Conservation (phyloP, 2,329 filamentous ascomycete species). For the Talaromyces verruculosus region DNA sequence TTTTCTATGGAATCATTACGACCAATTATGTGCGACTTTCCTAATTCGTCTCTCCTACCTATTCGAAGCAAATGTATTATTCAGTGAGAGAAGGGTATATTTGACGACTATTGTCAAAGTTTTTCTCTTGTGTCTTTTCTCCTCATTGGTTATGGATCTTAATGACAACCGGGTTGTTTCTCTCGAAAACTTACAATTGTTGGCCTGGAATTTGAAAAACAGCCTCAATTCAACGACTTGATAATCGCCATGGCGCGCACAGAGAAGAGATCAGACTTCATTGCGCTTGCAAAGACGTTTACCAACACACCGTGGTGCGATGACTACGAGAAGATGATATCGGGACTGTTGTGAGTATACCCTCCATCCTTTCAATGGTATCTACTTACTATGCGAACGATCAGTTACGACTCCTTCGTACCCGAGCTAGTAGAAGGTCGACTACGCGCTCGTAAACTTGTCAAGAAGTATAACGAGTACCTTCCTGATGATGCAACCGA, state of each 20-base stretch:
- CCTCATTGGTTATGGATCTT: background rate
- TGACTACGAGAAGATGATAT: slow-evolving; percentile 20
- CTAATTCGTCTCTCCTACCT: background rate
- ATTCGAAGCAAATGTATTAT: background rate
- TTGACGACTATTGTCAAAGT: background rate
- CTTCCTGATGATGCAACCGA: slow-evolving; percentile 15
- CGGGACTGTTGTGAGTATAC: slow-evolving; percentile 13
- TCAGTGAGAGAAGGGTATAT: background rate
- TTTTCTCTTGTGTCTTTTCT: background rate
- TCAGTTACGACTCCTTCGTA: slow-evolving; percentile 16
- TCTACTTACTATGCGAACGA: background rate
- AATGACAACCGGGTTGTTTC: background rate
- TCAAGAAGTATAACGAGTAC: slow-evolving; percentile 18
- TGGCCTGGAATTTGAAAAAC: background rate
- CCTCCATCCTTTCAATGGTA: background rate
- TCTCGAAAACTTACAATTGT: background rate
- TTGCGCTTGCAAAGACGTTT: slow-evolving; percentile 10
- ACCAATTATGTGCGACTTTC: background rate
- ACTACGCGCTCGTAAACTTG: slow-evolving; percentile 11
- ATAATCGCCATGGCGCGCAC: slow-evolving; percentile 8
- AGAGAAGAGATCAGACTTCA: slow-evolving; percentile 2
- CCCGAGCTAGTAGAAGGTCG: slow-evolving; percentile 15
- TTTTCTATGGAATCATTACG: background rate
- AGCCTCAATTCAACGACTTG: background rate
- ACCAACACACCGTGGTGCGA: slow-evolving; percentile 13